Evolutionary conservation across 1,139 yeast genomes (phyloP).

Genomic region (Ogataea hybrid): DNA sequence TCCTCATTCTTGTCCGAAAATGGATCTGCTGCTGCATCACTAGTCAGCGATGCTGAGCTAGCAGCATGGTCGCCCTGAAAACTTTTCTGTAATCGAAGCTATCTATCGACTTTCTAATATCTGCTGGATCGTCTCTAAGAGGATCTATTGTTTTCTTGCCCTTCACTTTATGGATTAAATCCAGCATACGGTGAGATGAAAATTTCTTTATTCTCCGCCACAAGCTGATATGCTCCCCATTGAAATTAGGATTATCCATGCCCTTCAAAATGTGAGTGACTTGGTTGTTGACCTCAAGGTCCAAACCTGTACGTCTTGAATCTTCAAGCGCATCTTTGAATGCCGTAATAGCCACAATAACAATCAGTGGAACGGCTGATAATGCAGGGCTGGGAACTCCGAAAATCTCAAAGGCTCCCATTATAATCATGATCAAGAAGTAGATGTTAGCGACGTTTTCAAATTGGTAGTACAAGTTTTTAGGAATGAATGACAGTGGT

Average conservation of each 20-base stretch:
- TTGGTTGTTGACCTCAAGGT: conserved; percentile 83
- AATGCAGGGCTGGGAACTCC: conserved; percentile 91
- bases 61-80: conserved; percentile 22
- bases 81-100: conserved; percentile 31
- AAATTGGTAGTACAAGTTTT: conserved; percentile 76
- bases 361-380: conserved; percentile 91
- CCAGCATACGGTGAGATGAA: conserved; percentile 36
- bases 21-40: conserved; percentile 26
- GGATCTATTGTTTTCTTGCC: conserved; percentile 30
- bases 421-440: conserved; percentile 75
- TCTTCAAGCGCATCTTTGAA: conserved; percentile 94
- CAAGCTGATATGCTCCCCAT: conserved; percentile 56
- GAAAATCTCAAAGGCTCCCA: conserved; percentile 86
- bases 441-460: conserved; percentile 87
- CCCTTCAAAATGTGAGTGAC: conserved; percentile 76
- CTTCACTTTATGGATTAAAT: conserved; percentile 30
- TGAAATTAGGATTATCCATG: conserved; percentile 71
- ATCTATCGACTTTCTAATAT: conserved; percentile 36
- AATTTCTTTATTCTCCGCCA: conserved; percentile 71
- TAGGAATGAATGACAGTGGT: conserved; percentile 83
- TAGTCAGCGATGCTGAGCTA: conserved; percentile 24
- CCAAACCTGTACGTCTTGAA: conserved; percentile 77
- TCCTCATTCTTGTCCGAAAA: conserved; percentile 19
- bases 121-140: conserved; percentile 30
- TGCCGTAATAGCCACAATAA: conserved; percentile 85